Conservation (phyloP, 2,329 filamentous ascomycete genomes). For the Fusarium dlaminii region DNA sequence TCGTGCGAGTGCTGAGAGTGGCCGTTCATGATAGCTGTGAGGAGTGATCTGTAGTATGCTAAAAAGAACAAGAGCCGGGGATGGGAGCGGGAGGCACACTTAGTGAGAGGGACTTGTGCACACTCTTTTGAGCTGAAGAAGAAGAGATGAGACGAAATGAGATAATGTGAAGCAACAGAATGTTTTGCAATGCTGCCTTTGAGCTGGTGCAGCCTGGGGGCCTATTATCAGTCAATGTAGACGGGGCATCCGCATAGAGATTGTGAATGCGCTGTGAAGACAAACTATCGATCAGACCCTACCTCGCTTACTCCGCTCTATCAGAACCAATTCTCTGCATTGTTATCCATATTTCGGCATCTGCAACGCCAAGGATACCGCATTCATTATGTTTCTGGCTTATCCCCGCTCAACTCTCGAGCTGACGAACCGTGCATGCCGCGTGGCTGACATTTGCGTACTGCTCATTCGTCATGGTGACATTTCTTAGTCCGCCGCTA, state of each 20-base stretch:
- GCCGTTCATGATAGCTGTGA: background rate
- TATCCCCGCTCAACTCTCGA: background rate
- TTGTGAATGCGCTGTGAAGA: background rate
- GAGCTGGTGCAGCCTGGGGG: background rate
- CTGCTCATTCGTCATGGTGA: background rate
- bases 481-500: background rate
- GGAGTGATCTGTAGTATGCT: background rate
- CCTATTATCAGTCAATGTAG: background rate
- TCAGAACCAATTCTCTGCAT: background rate
- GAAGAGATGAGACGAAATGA: background rate
- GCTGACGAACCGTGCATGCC: background rate
- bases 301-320: background rate
- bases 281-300: background rate
- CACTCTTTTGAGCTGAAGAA: background rate
- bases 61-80: background rate
- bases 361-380: background rate
- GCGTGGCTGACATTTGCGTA: background rate
- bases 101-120: background rate
- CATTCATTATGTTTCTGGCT: background rate
- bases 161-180: background rate
- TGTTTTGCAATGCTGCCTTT: background rate
- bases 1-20: background rate
- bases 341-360: background rate
- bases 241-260: background rate
- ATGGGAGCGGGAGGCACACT: too few relatives aligned